These are phyloP conservation scores for Zygotorulaspora florentina DNA, from an alignment of 805 yeast genomes.

Conservation along the genomic window DNA sequence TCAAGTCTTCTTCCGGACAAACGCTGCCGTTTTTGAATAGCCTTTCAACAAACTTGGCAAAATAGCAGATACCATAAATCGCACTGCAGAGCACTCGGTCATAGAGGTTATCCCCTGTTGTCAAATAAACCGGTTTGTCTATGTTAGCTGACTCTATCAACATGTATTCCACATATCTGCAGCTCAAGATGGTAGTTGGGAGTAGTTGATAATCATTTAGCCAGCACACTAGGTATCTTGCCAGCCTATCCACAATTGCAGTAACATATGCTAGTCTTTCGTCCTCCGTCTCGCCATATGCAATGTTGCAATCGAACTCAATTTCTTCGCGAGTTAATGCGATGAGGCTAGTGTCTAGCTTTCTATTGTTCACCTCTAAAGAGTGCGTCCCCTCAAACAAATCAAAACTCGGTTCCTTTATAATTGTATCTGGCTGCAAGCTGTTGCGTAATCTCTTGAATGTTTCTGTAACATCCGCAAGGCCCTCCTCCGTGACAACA, in stretches of 20 bases:
- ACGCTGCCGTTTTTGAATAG: slow-evolving; percentile 55
- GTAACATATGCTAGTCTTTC: slow-evolving; percentile 41
- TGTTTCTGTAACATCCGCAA: slow-evolving; percentile 53
- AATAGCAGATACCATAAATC: slow-evolving; percentile 50
- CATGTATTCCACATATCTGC: slow-evolving; percentile 64
- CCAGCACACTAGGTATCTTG: slow-evolving; percentile 65
- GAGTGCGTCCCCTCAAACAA: slow-evolving; percentile 86
- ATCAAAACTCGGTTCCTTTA: slow-evolving; percentile 55
- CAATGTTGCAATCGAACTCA: slow-evolving; percentile 41
- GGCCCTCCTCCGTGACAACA: slow-evolving; percentile 10
- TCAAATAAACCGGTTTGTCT: slow-evolving; percentile 14
- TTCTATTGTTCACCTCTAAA: slow-evolving; percentile 65
- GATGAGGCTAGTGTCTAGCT: slow-evolving; percentile 76
- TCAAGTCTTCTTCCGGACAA: slow-evolving; percentile 72
- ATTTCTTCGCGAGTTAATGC: slow-evolving; percentile 42
- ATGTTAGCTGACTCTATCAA: slow-evolving; percentile 39
- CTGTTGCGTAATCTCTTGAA: slow-evolving; percentile 40
- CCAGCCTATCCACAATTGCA: slow-evolving; percentile 50
- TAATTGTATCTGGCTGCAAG: slow-evolving; percentile 51
- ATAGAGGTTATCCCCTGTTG: slow-evolving; percentile 35
- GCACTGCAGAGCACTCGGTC: slow-evolving; percentile 50
- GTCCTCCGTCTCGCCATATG: slow-evolving; percentile 23
- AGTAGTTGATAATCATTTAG: slow-evolving; percentile 61
- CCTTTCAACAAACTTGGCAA: slow-evolving; percentile 44
- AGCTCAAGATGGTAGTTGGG: slow-evolving; percentile 73